phyloP scores from a whole-genome alignment of 495 filamentous ascomycete species.

The Aspergillus hancockii region DNA sequence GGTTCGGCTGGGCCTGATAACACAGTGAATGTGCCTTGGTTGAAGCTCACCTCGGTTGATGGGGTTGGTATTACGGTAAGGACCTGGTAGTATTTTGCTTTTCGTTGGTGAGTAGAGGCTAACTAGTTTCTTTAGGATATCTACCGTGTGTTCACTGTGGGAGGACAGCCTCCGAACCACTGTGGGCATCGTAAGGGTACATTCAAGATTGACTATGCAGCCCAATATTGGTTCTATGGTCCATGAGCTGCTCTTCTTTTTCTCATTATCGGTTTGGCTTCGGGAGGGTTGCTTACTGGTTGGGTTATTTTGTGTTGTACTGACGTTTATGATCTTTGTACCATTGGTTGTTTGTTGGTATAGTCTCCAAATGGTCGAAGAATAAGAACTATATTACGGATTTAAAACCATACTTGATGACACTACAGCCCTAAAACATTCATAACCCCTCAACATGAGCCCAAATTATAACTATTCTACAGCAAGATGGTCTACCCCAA shows the following conservation, averaged over 20 bases:
- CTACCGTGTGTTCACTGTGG: slow-evolving; percentile 68
- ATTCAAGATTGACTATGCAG: slow-evolving; percentile 61
- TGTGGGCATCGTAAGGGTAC: slow-evolving; percentile 38
- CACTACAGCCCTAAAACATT: not conserved
- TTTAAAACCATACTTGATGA: no score
- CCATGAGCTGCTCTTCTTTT: slow-evolving; percentile 5
- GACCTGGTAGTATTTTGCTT: slow-evolving; percentile 8
- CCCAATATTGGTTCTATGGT: slow-evolving; percentile 72
- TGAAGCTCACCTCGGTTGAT: slow-evolving; percentile 50
- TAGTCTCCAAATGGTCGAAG: not conserved
- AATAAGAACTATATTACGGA: no score
- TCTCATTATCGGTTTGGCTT: no score
- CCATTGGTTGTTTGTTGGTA: not conserved
- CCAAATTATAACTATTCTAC: not conserved
- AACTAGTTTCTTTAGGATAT: slow-evolving; percentile 40
- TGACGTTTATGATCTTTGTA: not conserved
- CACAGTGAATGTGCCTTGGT: slow-evolving; percentile 61
- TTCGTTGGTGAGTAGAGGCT: not conserved
- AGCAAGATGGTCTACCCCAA: slow-evolving; percentile 38
- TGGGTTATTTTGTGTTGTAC: not conserved
- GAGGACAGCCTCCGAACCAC: slow-evolving; percentile 56
- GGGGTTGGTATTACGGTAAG: slow-evolving; percentile 48
- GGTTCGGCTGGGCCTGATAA: slow-evolving; percentile 53
- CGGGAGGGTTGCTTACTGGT: not conserved
- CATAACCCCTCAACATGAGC: not conserved